Evolutionary conservation across 1,139 yeast species (phyloP).

Genomic region (Wickerhamiella pararugosa): DNA sequence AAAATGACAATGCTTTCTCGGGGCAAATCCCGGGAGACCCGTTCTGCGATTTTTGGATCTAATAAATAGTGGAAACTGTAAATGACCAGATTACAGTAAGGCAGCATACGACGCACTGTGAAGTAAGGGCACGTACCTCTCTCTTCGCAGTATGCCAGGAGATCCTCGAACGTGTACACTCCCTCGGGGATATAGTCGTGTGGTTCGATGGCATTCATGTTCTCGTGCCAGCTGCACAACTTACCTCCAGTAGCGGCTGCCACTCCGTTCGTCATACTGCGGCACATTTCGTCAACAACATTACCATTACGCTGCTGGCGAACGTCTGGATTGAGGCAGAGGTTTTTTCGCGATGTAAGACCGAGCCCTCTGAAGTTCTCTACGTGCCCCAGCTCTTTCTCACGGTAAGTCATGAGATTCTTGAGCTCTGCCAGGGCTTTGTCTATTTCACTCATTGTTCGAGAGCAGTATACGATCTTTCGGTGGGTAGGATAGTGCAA

Average conservation of each 20-base stretch:
- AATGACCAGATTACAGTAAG: conserved; percentile 84
- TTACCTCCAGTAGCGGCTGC: conserved; percentile 50
- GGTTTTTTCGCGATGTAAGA: conserved; percentile 79
- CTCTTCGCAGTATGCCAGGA: conserved; percentile 59
- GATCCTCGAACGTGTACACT: conserved; percentile 80
- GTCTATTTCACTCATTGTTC: conserved; percentile 98
- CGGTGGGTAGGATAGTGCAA: conserved; percentile 91
- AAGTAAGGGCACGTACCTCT: conserved; percentile 88
- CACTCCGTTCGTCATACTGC: conserved; percentile 87
- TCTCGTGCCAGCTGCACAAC: conserved; percentile 80
- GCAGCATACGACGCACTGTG: conserved; percentile 95
- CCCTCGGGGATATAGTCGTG: conserved; percentile 83
- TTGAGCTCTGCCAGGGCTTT: conserved; percentile 91
- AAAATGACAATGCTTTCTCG: conserved; percentile 88
- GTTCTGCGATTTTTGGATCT: conserved; percentile 93
- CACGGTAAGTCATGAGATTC: conserved; percentile 71
- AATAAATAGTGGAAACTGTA: conserved; percentile 90
- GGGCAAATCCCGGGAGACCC: conserved; percentile 83
- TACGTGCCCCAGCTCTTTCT: conserved; percentile 63
- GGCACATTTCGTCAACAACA: conserved; percentile 89
- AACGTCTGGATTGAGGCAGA: conserved; percentile 81
- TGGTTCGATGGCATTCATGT: conserved; percentile 70
- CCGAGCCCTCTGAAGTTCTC: conserved; percentile 88
- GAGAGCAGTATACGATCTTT: conserved; percentile 90
- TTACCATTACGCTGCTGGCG: conserved; percentile 84